Conservation (phyloP, 352 stramenopile genomes). For the Phytophthora hybrid region DNA sequence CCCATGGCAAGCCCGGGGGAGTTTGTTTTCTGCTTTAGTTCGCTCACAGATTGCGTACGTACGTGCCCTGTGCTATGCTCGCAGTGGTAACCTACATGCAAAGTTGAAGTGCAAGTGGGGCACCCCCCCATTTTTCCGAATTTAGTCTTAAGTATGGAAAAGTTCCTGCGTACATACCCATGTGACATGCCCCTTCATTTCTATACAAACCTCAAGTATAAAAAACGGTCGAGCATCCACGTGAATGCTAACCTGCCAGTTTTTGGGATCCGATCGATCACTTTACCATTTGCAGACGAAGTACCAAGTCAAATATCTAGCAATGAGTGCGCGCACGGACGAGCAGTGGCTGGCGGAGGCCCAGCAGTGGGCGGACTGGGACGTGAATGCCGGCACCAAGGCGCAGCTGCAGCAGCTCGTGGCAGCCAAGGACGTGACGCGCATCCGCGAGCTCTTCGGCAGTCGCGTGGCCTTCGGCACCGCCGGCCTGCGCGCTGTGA, state of each 20-base stretch:
- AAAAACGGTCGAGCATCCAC: constrained; percentile 28
- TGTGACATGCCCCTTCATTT: constrained; percentile 29
- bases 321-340: constrained; percentile 41
- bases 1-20: too few relatives aligned
- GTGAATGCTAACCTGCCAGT: constrained; percentile 32
- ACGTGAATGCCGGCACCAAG: constrained; percentile 86
- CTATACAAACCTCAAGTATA: constrained; percentile 43
- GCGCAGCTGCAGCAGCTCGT: constrained; percentile 73
- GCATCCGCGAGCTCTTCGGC: constrained; percentile 78
- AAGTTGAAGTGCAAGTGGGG: constrained; percentile 25
- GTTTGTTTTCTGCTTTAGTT: too few relatives aligned
- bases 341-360: constrained; percentile 61
- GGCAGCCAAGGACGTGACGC: constrained; percentile 51
- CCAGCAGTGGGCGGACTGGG: constrained; percentile 87
- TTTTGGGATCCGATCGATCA: not conserved
- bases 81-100: constrained; percentile 4
- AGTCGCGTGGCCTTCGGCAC: constrained; percentile 93
- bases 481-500: constrained; percentile 88
- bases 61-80: too few relatives aligned
- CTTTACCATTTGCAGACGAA: constrained; percentile 31
- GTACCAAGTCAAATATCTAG: not conserved
- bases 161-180: constrained; percentile 1
- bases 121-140: constrained; percentile 8
- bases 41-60: too few relatives aligned
- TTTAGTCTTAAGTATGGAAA: not conserved